phyloP scores from a whole-genome alignment of 768 basidiomycete species.

The Tricholomella constricta region DNA sequence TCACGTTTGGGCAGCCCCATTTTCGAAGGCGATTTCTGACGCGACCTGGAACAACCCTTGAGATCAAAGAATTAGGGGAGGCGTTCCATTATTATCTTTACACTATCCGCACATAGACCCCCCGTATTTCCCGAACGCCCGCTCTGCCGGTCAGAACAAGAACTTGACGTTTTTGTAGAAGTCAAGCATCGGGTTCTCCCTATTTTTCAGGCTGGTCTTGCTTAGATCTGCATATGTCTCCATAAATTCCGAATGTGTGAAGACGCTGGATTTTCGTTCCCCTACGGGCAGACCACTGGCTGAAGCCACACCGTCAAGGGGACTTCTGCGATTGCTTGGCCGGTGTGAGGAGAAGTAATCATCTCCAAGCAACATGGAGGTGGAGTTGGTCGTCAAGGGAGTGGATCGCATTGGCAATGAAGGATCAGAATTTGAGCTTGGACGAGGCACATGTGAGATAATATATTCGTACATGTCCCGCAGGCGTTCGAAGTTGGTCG shows the following conservation, averaged over 20 bases:
- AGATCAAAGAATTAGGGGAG: conserved; percentile 73
- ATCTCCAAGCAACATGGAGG: conserved; percentile 53
- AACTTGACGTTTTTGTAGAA: conserved; percentile 96
- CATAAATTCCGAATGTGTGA: conserved; percentile 88
- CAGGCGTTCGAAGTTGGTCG: conserved; percentile 83
- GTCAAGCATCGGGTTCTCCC: conserved; percentile 86
- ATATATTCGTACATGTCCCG: conserved; percentile 90
- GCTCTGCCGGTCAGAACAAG: conserved; percentile 57
- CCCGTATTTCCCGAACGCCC: not conserved
- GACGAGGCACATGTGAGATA: conserved; percentile 56
- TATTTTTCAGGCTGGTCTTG: conserved; percentile 71
- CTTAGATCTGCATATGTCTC: conserved; percentile 77
- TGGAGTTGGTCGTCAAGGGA: conserved; percentile 52
- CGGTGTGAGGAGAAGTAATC: conserved; percentile 74
- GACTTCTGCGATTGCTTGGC: conserved; percentile 57
- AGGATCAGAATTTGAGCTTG: conserved; percentile 27
- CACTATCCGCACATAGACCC: conserved; percentile 48
- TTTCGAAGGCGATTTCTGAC: conserved; percentile 74
- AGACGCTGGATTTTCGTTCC: conserved; percentile 81
- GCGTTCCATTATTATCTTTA: conserved; percentile 83
- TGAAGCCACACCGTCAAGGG: conserved; percentile 70
- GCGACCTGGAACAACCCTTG: conserved; percentile 56
- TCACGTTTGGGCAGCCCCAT: conserved; percentile 90
- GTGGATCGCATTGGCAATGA: conserved; percentile 43
- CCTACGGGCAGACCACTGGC: conserved; percentile 79